Conservation (phyloP, 257 asterid genomes). For the Linaria vulgaris region DNA sequence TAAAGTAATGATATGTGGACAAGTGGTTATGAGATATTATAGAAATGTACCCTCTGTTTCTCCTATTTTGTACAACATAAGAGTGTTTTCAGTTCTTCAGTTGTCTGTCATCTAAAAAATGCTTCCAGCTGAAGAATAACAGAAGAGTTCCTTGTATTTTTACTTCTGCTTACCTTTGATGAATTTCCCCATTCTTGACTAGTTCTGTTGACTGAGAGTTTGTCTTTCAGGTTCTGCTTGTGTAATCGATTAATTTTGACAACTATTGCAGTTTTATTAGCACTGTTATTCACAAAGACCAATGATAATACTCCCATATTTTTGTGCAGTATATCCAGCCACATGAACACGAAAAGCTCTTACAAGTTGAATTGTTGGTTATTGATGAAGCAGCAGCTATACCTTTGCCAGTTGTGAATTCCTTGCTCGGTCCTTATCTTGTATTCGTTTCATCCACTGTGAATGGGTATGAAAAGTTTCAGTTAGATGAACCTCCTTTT, state of each 20-base stretch:
- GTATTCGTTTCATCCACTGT: constrained; percentile 96
- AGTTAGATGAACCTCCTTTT: background rate
- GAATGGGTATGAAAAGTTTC: constrained; percentile 59
- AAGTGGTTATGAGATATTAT: too few relatives aligned
- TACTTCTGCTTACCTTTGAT: background rate
- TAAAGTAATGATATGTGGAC: too few relatives aligned
- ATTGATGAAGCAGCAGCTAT: constrained; percentile 99
- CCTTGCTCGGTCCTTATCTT: constrained; percentile 95
- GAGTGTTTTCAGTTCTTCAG: background rate
- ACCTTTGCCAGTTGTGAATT: constrained; percentile 89
- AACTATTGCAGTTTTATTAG: background rate
- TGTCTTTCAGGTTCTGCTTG: background rate
- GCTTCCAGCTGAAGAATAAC: background rate
- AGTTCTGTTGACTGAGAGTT: background rate
- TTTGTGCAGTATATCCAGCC: constrained; percentile 79
- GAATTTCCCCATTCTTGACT: background rate
- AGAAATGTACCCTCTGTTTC: too few relatives aligned
- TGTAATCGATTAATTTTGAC: background rate
- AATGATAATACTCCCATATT: constrained; percentile 4
- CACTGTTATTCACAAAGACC: too few relatives aligned
- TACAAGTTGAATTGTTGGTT: constrained; percentile 93
- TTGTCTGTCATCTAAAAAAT: too few relatives aligned
- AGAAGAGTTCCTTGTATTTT: constrained; percentile 1
- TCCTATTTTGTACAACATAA: too few relatives aligned
- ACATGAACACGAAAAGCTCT: constrained; percentile 79